Conservation (phyloP, 495 filamentous ascomycete species). For the Copromyces sp. region DNA sequence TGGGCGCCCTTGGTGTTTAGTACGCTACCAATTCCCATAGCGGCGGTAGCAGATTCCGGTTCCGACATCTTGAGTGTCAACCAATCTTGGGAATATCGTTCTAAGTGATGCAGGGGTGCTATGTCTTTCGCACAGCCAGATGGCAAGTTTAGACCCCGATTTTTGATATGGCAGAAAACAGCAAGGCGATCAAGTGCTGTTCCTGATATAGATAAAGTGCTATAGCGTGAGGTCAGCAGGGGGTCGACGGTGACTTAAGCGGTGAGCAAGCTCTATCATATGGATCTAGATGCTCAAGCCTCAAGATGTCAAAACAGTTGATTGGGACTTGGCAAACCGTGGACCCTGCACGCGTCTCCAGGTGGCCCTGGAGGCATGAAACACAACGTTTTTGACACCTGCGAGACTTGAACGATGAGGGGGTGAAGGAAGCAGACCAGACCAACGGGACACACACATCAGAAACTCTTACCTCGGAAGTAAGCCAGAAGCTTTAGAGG, state of each 20-base stretch:
- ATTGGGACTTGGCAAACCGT: conserved; percentile 11
- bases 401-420: not conserved
- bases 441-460: not conserved
- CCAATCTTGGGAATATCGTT: not conserved
- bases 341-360: not conserved
- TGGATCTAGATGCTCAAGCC: conserved; percentile 2
- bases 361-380: not conserved
- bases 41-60: conserved; percentile 22
- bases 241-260: conserved; percentile 6
- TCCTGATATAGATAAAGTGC: conserved; percentile 2
- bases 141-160: conserved; percentile 1
- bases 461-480: conserved; percentile 5
- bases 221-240: not conserved
- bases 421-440: not conserved
- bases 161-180: not conserved
- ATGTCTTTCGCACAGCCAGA: conserved; percentile 2
- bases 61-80: conserved; percentile 20
- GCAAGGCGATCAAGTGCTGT: not conserved
- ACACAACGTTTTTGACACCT: conserved; percentile 2
- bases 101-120: not conserved
- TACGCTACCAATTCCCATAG: conserved; percentile 30
- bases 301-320: not conserved
- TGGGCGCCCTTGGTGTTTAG: conserved; percentile 24
- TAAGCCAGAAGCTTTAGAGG: not conserved
- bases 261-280: conserved; percentile 11